Conservation (phyloP, 2,329 filamentous ascomycete species). For the Penicillium vulpinum region DNA sequence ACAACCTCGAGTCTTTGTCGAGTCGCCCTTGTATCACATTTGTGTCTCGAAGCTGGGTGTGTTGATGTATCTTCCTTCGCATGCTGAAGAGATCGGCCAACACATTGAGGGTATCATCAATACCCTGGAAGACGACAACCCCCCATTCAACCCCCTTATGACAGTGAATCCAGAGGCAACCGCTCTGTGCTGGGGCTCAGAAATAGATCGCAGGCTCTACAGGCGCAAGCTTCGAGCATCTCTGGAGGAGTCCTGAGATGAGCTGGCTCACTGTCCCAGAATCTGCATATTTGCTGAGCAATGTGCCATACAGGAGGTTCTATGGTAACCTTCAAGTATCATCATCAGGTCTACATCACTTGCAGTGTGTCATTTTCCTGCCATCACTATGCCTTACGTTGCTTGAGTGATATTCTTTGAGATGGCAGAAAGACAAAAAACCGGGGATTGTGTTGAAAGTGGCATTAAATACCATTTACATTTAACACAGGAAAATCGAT, state of each 20-base stretch:
- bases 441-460: constrained; percentile 11
- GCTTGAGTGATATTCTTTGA: not conserved
- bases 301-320: not conserved
- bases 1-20: constrained; percentile 78
- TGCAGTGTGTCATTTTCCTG: not conserved
- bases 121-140: constrained; percentile 81
- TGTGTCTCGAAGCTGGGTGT: constrained; percentile 77
- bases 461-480: constrained; percentile 11
- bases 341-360: not conserved
- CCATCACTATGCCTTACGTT: not conserved
- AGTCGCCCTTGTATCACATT: constrained; percentile 84
- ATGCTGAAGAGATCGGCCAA: constrained; percentile 72
- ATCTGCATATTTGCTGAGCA: not conserved
- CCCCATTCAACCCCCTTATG: constrained; percentile 86
- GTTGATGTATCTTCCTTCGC: constrained; percentile 75
- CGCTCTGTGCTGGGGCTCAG: constrained; percentile 79
- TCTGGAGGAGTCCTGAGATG: constrained; percentile 2
- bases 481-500: not conserved
- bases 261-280: not conserved
- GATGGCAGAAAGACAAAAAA: not conserved
- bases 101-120: constrained; percentile 83
- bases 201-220: constrained; percentile 80
- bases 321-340: not conserved
- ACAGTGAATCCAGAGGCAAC: constrained; percentile 84
- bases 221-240: constrained; percentile 67